Evolutionary conservation across 805 yeast species (phyloP).

Genomic region (Wickerhamia fluorescens): DNA sequence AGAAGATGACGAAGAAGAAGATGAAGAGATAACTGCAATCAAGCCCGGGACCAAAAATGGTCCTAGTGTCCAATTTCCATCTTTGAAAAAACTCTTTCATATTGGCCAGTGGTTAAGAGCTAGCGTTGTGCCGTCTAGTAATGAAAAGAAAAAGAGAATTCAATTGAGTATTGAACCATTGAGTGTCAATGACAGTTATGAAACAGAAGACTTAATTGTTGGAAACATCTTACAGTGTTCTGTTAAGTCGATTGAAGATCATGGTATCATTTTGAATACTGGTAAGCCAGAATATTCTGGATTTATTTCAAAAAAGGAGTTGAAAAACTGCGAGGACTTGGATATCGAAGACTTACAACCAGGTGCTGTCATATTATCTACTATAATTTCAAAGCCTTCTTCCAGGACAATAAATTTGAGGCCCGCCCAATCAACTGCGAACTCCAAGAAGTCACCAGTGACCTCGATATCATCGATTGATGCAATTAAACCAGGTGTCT

Average conservation of each 20-base stretch:
- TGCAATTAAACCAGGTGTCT: conserved; percentile 77
- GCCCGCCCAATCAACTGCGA: conserved; percentile 32
- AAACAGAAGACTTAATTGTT: conserved; percentile 54
- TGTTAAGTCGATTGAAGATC: conserved; percentile 81
- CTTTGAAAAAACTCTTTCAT: conserved; percentile 45
- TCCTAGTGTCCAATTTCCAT: conserved; percentile 43
- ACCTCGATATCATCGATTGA: conserved; percentile 60
- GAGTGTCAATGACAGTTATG: conserved; percentile 54
- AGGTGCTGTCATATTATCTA: conserved; percentile 68
- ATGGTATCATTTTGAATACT: conserved; percentile 71
- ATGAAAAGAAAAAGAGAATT: conserved; percentile 51
- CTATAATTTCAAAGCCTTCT: conserved; percentile 41
- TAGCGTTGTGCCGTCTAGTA: conserved; percentile 49
- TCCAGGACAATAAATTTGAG: conserved; percentile 55
- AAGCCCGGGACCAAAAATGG: conserved; percentile 15
- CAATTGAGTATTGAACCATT: conserved; percentile 71
- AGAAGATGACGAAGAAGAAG: conserved; percentile 30
- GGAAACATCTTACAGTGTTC: conserved; percentile 71
- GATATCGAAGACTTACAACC: conserved; percentile 30
- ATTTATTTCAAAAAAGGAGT: conserved; percentile 68
- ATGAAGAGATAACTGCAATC: conserved; percentile 20
- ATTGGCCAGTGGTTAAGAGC: conserved; percentile 88
- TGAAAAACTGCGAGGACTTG: conserved; percentile 30
- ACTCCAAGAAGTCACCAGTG: conserved; percentile 41
- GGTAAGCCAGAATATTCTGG: conserved; percentile 58